Evolutionary conservation across 75 land plant genomes (phyloP).

Genomic region (Isoetes taiwanensis): DNA sequence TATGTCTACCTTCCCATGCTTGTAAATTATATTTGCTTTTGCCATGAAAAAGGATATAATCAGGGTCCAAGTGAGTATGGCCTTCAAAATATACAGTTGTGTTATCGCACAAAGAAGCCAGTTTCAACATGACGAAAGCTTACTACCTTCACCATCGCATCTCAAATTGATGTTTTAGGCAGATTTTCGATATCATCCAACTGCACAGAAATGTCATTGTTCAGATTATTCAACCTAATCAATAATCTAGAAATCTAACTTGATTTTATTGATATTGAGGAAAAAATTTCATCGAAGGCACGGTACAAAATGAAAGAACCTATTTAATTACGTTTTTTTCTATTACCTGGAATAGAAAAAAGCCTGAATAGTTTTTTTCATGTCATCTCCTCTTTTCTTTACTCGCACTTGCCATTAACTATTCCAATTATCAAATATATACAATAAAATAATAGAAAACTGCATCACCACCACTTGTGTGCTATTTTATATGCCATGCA

Average conservation of each 20-base stretch:
- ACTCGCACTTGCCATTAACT: slow-evolving; percentile 46
- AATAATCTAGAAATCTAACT: too few relatives aligned
- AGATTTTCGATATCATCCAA: slow-evolving; percentile 37
- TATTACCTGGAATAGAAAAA: too few relatives aligned
- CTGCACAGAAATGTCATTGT: slow-evolving; percentile 37
- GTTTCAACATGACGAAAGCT: not conserved
- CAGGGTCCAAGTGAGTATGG: slow-evolving; percentile 80
- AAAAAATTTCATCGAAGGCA: too few relatives aligned
- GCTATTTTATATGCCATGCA: slow-evolving; percentile 86
- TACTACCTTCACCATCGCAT: slow-evolving; percentile 81
- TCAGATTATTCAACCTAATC: too few relatives aligned
- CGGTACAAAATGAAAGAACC: too few relatives aligned
- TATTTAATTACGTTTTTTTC: too few relatives aligned
- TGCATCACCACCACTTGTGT: slow-evolving; percentile 54
- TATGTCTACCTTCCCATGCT: slow-evolving; percentile 72
- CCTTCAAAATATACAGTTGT: slow-evolving; percentile 29
- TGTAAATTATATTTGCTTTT: slow-evolving; percentile 75
- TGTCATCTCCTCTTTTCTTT: slow-evolving; percentile 82
- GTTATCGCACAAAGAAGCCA: not conserved
- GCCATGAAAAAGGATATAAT: slow-evolving; percentile 98
- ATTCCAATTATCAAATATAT: too few relatives aligned
- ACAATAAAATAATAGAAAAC: not conserved
- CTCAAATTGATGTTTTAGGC: slow-evolving; percentile 44
- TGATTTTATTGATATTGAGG: too few relatives aligned
- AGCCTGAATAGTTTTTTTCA: slow-evolving; percentile 76